Evolutionary conservation across 2,329 filamentous ascomycete species (phyloP), one percentile per base, ranked within the genome.

Genomic region (Arthrobotrys pseudoclavata): DNA sequence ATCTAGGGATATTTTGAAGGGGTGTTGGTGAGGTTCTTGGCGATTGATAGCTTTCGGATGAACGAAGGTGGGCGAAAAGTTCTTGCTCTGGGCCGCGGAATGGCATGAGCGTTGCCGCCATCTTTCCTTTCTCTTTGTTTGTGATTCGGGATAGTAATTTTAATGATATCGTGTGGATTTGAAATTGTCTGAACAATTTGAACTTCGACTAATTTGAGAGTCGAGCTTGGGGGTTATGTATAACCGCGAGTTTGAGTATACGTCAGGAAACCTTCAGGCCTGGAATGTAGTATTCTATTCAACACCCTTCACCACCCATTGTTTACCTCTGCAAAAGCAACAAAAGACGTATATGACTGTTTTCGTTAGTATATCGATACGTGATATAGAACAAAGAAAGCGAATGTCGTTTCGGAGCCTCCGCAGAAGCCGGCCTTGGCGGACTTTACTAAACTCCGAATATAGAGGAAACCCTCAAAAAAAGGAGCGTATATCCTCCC

Each of bases 351-450:
- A 60, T 60, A 42, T 42, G 34, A 26, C 31, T 26, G 34, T 60
- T 2, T 18, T 26, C 1, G 13, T n/a, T n/a, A 6, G 9, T 15
- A 42, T 26, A 22, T 20, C 31, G n/a, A 37, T n/a, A n/a, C 13
- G 34, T 60, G 34, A 60, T 60, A 40, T 34, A 60, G 55, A 42
- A 60, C 55, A 60, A 60, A 60, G 55, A 60, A 42, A 60, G 20
- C 34, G 20, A 60, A 42, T 42, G 55, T 60, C 34, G 55, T 26
- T 60, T 42, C 55, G 55, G 55, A 42, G 34, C 31, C 20, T 60
- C 55, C 55, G 55, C 42, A 60, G 55, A 42, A 12, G 3, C 55
- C 55, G 34, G 34, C 55, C 20, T 26, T 26, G 55, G 34, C 55
- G 55, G 55, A 60, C 34, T 60, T 60, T 60, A 60, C 18, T 1